Conservation (phyloP, 2,329 filamentous ascomycete genomes). For the Penicillium vulpinum region DNA sequence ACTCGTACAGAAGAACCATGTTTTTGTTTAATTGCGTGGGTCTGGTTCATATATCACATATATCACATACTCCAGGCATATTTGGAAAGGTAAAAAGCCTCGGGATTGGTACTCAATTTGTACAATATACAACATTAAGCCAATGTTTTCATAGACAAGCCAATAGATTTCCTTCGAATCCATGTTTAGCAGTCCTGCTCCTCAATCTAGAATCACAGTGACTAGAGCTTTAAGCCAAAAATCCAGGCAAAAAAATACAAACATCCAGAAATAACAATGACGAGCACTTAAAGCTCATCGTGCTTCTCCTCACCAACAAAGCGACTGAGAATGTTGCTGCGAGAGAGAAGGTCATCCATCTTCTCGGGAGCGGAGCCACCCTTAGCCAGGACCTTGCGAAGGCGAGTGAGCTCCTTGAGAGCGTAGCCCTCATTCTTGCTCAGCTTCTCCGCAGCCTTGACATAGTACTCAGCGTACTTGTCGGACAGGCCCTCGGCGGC, state of each 20-base stretch:
- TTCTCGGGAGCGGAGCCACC: constrained; percentile 82
- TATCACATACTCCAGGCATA: too few relatives aligned
- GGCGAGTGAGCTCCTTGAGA: constrained; percentile 78
- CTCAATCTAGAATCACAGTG: neutral
- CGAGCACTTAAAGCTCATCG: constrained; percentile 65
- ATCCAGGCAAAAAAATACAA: constrained; percentile 19
- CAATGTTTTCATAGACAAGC: constrained; percentile 4
- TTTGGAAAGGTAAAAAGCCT: neutral
- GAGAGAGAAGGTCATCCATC: constrained; percentile 80
- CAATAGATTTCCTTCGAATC: neutral
- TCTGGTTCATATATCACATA: neutral
- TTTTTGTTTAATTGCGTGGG: neutral
- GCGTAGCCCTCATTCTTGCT: constrained; percentile 74
- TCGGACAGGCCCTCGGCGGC: constrained; percentile 67
- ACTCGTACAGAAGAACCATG: neutral
- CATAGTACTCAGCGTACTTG: constrained; percentile 91
- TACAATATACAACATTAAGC: constrained; percentile 13
- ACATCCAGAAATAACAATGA: constrained; percentile 14
- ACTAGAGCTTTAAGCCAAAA: neutral
- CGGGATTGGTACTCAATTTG: neutral
- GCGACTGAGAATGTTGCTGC: constrained; percentile 82
- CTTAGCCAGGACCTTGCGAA: constrained; percentile 80
- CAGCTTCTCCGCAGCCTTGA: constrained; percentile 86
- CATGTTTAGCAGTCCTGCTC: neutral
- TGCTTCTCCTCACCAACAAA: constrained; percentile 66